phyloP scores from a whole-genome alignment of 2,329 filamentous ascomycete genomes.

The Dichotomopilus funicola region DNA sequence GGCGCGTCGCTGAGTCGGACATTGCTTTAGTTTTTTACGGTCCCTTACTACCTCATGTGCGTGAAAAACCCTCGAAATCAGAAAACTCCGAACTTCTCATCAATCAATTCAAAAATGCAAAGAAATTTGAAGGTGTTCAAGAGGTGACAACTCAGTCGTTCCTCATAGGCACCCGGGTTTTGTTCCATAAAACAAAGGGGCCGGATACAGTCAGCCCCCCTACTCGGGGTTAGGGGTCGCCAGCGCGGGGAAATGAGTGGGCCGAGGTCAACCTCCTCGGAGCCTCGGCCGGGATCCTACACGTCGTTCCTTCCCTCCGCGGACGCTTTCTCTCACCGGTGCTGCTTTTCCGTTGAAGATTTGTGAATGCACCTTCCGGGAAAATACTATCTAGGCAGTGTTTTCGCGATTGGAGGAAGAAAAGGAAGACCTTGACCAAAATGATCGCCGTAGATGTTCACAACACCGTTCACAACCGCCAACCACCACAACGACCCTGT shows the following conservation, averaged over 20 bases:
- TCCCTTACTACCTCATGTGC: neutral
- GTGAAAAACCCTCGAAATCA: neutral
- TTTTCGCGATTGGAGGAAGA: too few relatives aligned
- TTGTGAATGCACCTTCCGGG: too few relatives aligned
- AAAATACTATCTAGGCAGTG: too few relatives aligned
- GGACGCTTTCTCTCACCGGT: neutral
- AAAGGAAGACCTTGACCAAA: too few relatives aligned
- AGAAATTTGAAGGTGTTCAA: neutral
- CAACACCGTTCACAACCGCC: too few relatives aligned
- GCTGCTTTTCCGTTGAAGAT: too few relatives aligned
- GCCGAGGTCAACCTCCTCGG: constrained; percentile 1
- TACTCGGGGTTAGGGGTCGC: neutral
- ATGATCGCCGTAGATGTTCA: too few relatives aligned
- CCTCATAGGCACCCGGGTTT: neutral
- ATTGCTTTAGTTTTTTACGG: constrained; percentile 7
- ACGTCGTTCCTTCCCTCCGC: neutral
- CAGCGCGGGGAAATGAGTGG: constrained; percentile 7
- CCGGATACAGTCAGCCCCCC: neutral
- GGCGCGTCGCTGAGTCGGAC: constrained; percentile 21
- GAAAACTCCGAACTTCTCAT: neutral
- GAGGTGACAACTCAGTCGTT: neutral
- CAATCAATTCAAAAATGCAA: neutral
- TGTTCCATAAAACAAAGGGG: neutral
- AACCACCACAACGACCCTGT: too few relatives aligned
- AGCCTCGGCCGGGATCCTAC: neutral